A percentile compares a stretch with the other conserved stretches of the same genome.
Conservation (phyloP, 2,329 filamentous ascomycete species). For the Epichloe glyceriae region DNA sequence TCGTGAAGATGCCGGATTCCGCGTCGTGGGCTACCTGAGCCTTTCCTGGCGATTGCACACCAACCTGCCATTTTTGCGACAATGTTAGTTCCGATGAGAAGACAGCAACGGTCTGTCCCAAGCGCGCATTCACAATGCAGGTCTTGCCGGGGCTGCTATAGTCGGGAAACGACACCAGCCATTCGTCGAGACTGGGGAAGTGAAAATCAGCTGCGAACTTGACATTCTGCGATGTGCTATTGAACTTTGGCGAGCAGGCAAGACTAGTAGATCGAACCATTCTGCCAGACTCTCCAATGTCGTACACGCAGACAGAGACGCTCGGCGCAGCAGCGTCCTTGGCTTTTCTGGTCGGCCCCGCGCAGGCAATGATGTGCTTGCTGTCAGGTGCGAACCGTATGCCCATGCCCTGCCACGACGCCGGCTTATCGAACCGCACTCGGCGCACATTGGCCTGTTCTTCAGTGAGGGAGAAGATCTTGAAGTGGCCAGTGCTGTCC, state of each 20-base stretch:
- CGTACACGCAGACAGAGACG: constrained; percentile 3
- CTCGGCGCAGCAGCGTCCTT: background rate
- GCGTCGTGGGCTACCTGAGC: background rate
- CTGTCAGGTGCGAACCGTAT: constrained; percentile 4
- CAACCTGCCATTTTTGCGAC: constrained; percentile 4
- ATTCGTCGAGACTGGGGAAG: constrained; percentile 3
- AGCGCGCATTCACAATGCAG: constrained; percentile 5
- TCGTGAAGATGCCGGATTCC: constrained; percentile 3
- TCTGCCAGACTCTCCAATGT: background rate
- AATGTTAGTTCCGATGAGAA: constrained; percentile 2
- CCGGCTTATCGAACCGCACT: background rate
- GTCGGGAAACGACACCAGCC: constrained; percentile 6
- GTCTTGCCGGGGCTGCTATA: constrained; percentile 3
- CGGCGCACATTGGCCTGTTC: background rate
- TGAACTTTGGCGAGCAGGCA: background rate
- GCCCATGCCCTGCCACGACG: constrained; percentile 1
- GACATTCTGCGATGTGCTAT: background rate
- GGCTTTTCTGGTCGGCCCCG: background rate
- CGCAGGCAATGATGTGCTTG: constrained; percentile 4
- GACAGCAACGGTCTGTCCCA: constrained; percentile 4
- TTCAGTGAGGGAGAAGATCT: background rate
- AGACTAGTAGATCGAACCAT: background rate
- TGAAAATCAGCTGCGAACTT: constrained; percentile 4
- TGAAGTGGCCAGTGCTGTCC: background rate
- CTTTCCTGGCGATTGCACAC: background rate